Evolutionary conservation across 495 filamentous ascomycete species (phyloP).

Genomic region (Cenococcum geophilum): DNA sequence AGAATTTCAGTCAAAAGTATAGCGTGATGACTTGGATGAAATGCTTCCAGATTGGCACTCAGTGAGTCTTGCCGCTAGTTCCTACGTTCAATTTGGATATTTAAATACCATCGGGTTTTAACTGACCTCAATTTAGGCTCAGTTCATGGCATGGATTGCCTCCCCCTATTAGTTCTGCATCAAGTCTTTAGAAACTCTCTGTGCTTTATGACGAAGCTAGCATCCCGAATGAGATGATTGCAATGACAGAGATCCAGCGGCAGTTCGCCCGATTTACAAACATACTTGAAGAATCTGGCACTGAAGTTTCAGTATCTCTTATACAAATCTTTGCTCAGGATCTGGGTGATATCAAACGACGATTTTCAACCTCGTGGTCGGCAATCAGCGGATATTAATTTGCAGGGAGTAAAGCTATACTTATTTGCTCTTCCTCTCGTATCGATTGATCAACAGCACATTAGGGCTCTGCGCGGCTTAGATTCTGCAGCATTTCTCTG

Average conservation of each 20-base stretch:
- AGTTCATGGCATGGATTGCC: conserved; percentile 8
- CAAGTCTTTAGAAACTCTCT: neutral
- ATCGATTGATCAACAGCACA: neutral
- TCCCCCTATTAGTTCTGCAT: conserved; percentile 4
- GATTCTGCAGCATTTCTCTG: neutral
- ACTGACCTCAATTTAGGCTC: neutral
- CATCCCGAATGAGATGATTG: conserved; percentile 2
- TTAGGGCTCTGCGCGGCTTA: neutral
- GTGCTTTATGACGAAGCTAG: neutral
- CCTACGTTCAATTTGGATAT: neutral
- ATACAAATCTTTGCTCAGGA: conserved; percentile 2
- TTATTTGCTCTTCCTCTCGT: conserved; percentile 2
- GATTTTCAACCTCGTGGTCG: neutral
- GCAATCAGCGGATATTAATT: neutral
- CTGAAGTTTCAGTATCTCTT: conserved; percentile 2
- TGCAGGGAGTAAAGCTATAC: conserved; percentile 6
- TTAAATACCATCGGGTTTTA: neutral
- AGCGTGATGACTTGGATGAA: conserved; percentile 19
- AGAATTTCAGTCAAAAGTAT: neutral
- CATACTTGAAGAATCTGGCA: conserved; percentile 1
- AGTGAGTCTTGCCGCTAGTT: neutral
- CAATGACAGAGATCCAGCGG: conserved; percentile 12
- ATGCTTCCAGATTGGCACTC: conserved; percentile 8
- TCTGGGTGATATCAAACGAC: neutral
- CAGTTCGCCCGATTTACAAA: conserved; percentile 2